Evolutionary conservation across 495 filamentous ascomycete species (phyloP), one percentile per base, ranked within the genome.

Genomic region (Penicillium tannophilum): DNA sequence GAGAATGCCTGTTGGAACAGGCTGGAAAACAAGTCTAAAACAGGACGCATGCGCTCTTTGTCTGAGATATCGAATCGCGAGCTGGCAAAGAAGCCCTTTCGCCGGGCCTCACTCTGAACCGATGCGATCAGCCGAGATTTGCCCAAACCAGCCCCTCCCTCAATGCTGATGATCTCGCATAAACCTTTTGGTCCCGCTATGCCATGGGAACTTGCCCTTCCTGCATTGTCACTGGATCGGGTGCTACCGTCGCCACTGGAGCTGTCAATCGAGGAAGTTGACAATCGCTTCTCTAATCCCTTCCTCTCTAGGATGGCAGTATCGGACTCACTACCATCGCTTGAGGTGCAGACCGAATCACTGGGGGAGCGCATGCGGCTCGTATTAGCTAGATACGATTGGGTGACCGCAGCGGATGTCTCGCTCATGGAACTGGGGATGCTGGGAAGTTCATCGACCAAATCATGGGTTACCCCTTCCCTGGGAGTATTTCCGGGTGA

Each of bases 1-100:
- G 88, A 89, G 75, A 89, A 91, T 8, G 91, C 88, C 64, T 92
- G 89, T 50, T 87, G 84, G 65, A 92, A 91, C 1, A 91, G 71
- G 17, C 60, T 83, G 83, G 11, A 91, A 71, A 19, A 91, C 74
- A 4, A 87, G 86, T 9, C 87, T 86, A 71, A 89, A 91, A 16
- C 39, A 4, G 39, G 39, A 17, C 39, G 39, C 39, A n/a, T 16
- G 6, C 88, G 86, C 1, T 83, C 86, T 60, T 79, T 84, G 69
- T 82, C 81, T 4, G 85, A 80, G 11, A 82, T 81, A 59, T 91
- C 89, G 59, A 92, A 91, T 67, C 89, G 90, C 12, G 87, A 82
- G 24, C 83, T 84, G 0, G 88, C 85, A 64, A 87, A 89, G 59
- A 90, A 92, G 12, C 88, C 88, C 52, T 72, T 69, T 28, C 78